phyloP scores from a whole-genome alignment of 345 rosid species.

The Linum tenue region DNA sequence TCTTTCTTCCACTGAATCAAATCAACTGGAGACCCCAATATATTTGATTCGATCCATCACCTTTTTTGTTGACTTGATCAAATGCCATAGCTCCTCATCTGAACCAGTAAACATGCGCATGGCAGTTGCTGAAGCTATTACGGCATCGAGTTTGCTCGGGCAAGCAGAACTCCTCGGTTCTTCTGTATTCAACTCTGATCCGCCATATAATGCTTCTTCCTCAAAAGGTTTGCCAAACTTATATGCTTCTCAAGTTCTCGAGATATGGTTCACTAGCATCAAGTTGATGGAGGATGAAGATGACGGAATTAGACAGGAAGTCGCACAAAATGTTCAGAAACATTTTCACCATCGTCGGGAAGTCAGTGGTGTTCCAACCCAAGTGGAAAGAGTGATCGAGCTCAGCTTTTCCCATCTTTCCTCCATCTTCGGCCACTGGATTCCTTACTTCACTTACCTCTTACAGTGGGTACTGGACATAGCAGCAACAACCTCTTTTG shows the following conservation, averaged over 20 bases:
- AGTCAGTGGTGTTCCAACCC: slow-evolving; percentile 44
- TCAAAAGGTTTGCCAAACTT: slow-evolving; percentile 28
- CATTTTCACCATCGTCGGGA: slow-evolving; percentile 27
- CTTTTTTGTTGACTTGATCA: slow-evolving; percentile 47
- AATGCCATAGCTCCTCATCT: slow-evolving; percentile 61
- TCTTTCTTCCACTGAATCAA: slow-evolving; percentile 23
- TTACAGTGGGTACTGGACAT: slow-evolving; percentile 44
- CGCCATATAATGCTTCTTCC: slow-evolving; percentile 20
- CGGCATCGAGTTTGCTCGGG: slow-evolving; percentile 79
- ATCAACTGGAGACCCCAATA: slow-evolving; percentile 23
- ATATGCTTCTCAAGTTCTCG: slow-evolving; percentile 51
- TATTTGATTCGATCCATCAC: slow-evolving; percentile 39
- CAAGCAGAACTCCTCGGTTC: slow-evolving; percentile 62
- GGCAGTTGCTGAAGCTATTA: slow-evolving; percentile 73
- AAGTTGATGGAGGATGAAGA: slow-evolving; percentile 91
- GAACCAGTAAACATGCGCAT: slow-evolving; percentile 72
- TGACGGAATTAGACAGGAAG: slow-evolving; percentile 58
- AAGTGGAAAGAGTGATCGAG: slow-evolving; percentile 83
- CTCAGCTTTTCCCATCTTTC: slow-evolving; percentile 61
- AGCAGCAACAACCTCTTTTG: slow-evolving; percentile 28
- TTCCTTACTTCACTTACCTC: slow-evolving; percentile 53
- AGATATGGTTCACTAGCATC: slow-evolving; percentile 70
- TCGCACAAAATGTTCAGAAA: slow-evolving; percentile 57
- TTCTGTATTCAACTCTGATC: slow-evolving; percentile 29
- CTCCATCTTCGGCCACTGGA: slow-evolving; percentile 68